A percentile compares a stretch with the other conserved stretches of the same genome.
Conservation (phyloP, 352 stramenopile genomes). For the Globisporangium nunn region DNA sequence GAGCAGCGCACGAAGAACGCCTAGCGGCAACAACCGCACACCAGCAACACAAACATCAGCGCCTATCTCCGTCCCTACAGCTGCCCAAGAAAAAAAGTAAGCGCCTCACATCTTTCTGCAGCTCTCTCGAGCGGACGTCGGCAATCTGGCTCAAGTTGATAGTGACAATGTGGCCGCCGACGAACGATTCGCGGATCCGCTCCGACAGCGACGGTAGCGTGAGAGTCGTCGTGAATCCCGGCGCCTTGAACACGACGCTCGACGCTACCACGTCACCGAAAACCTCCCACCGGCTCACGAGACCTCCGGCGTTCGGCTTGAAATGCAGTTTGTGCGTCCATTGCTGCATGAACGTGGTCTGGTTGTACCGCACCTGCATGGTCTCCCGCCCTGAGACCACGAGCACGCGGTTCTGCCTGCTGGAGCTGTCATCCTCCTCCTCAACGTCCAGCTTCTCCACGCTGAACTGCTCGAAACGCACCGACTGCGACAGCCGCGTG, state of each 20-base stretch:
- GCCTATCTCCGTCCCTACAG: not conserved
- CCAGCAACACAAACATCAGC: not conserved
- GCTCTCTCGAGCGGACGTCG: conserved; percentile 51
- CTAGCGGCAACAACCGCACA: conserved; percentile 9
- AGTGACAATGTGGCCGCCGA: conserved; percentile 72
- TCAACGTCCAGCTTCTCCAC: conserved; percentile 70
- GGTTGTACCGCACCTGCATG: conserved; percentile 78
- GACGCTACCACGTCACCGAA: conserved; percentile 83
- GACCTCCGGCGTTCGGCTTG: conserved; percentile 36
- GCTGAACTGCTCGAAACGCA: conserved; percentile 67
- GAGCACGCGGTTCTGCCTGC: conserved; percentile 36
- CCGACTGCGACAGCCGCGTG: conserved; percentile 52
- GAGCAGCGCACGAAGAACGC: conserved; percentile 81
- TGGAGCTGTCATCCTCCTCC: conserved; percentile 21
- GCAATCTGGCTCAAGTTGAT: conserved; percentile 62
- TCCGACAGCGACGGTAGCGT: conserved; percentile 73
- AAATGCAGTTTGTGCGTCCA: conserved; percentile 85
- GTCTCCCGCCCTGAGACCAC: conserved; percentile 71
- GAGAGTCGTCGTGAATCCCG: conserved; percentile 72
- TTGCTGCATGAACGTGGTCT: conserved; percentile 84
- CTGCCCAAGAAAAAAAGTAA: not conserved
- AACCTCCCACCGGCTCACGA: conserved; percentile 76
- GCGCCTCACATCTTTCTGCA: conserved; percentile 36
- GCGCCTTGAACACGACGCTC: conserved; percentile 77
- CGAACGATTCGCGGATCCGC: conserved; percentile 78